phyloP scores from a whole-genome alignment of 257 asterid species.

The Verbena officinalis region DNA sequence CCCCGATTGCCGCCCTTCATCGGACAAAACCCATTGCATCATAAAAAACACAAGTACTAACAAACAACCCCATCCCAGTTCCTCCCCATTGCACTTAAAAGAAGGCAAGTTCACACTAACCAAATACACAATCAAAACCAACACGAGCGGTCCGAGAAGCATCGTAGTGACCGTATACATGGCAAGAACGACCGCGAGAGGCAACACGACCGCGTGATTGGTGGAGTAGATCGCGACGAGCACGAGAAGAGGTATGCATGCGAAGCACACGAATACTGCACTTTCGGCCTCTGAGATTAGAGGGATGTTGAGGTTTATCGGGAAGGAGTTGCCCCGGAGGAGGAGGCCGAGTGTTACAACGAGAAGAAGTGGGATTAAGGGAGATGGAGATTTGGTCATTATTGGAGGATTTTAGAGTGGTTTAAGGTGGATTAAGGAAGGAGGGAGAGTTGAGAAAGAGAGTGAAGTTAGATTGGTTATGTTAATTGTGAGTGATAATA shows the following conservation, averaged over 20 bases:
- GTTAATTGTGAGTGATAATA: background rate
- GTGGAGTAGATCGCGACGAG: conserved; percentile 42
- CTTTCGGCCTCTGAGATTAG: conserved; percentile 46
- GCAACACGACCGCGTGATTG: conserved; percentile 42
- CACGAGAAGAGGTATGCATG: conserved; percentile 44
- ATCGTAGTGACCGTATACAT: conserved; percentile 48
- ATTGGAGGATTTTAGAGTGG: background rate
- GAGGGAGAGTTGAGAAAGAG: too few species aligned
- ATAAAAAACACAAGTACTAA: conserved; percentile 33
- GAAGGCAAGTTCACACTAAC: conserved; percentile 33
- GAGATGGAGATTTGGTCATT: conserved; percentile 69
- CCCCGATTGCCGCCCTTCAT: conserved; percentile 41
- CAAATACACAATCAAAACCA: conserved; percentile 43
- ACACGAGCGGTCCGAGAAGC: conserved; percentile 65
- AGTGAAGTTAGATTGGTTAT: background rate
- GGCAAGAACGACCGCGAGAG: conserved; percentile 44
- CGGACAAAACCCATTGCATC: conserved; percentile 44
- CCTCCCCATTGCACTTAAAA: conserved; percentile 35
- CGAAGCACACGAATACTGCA: conserved; percentile 36
- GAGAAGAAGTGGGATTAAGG: conserved; percentile 58
- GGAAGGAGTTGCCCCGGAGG: conserved; percentile 47
- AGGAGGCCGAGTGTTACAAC: conserved; percentile 57
- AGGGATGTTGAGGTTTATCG: conserved; percentile 34
- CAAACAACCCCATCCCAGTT: conserved; percentile 45
- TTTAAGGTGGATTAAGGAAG: background rate